Evolutionary conservation across 2,329 filamentous ascomycete species (phyloP), one percentile per base, ranked within the genome.

Genomic region (Aspergillus neotritici): DNA sequence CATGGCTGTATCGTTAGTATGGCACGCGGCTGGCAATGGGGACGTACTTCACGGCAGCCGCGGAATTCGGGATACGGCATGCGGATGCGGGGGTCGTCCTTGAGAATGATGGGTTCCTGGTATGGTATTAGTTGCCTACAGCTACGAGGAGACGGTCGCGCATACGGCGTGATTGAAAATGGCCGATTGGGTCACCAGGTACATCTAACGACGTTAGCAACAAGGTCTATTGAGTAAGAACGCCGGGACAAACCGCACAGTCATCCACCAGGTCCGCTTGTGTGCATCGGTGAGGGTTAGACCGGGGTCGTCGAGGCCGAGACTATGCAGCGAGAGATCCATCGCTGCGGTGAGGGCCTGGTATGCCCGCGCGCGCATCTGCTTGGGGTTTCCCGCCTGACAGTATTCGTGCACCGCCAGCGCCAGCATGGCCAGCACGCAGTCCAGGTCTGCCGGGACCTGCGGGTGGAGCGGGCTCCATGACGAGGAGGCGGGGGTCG

Each of bases 301-400:
- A 12, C 37, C 41, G 9, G 42, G 41, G 10, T 16, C 31, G 2
- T 37, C 40, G 4, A 37, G 28, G 3, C 38, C 46, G 28, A 55
- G 44, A 4, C 33, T 38, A 34, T 60, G 53, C 8, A 60, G 41
- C 2, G 50, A 52, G 5, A 54, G 37, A 39, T 60, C 56, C 52
- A 60, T 57, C 12, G 57, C 56, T 10, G 51, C 49, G 1, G 55
- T 58, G 2, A 58, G 15, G n/a, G 57, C 56, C 14, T 58, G 49
- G 28, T 58, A 54, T 5, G 51, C 44, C 6, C 55, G 52, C 32
- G 43, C 43, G 8, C 56, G 51, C 56, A 60, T 60, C 30, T 47
- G 46, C 1, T 49, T 45, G 4, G 50, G 30, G 34, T 54, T 59
- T 1, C 55, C 56, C 7, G 50, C 44, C 35, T 60, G 57, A 28